Percentiles rank a stretch among this genome's conserved stretches.
These are phyloP conservation scores for Coemansia aciculifera DNA, from an alignment of 192 early-diverging fungal genomes.

Conservation along the genomic window DNA sequence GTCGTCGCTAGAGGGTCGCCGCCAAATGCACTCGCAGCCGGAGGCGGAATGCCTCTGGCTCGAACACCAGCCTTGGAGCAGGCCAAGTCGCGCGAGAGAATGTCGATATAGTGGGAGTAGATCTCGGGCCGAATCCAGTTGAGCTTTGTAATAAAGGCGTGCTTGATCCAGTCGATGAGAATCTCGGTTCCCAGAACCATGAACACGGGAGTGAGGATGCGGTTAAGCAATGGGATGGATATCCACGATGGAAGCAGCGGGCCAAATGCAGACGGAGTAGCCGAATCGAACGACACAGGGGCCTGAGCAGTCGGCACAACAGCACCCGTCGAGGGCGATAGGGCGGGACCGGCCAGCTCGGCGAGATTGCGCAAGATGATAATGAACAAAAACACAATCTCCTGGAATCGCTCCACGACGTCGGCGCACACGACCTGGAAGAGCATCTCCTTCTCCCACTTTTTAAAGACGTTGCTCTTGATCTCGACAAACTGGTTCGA, in stretches of 20 bases:
- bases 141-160: constrained; percentile 97
- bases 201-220: constrained; percentile 75
- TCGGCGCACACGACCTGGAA: constrained; percentile 95
- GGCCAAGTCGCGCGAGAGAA: constrained; percentile 85
- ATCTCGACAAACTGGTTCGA: constrained; percentile 99
- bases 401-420: constrained; percentile 95
- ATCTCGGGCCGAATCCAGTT: constrained; percentile 88
- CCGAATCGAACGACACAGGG: constrained; percentile 40
- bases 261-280: constrained; percentile 57
- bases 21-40: background rate
- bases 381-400: constrained; percentile 82
- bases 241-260: constrained; percentile 67
- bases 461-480: constrained; percentile 95
- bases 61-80: constrained; percentile 26
- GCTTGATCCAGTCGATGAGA: constrained; percentile 96
- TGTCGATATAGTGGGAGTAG: constrained; percentile 83
- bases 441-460: constrained; percentile 94
- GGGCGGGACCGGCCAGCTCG: constrained; percentile 66
- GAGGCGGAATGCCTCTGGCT: constrained; percentile 8
- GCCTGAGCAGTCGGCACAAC: constrained; percentile 31
- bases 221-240: constrained; percentile 62
- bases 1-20: background rate
- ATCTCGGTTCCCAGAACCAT: constrained; percentile 88
- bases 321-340: constrained; percentile 55
- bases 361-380: constrained; percentile 89